Percentiles rank a stretch among this genome's conserved stretches.
Evolutionary conservation across 1,284 basidiomycete species (phyloP).

Genomic region (Ceratorhiza oryzae-sativae): DNA sequence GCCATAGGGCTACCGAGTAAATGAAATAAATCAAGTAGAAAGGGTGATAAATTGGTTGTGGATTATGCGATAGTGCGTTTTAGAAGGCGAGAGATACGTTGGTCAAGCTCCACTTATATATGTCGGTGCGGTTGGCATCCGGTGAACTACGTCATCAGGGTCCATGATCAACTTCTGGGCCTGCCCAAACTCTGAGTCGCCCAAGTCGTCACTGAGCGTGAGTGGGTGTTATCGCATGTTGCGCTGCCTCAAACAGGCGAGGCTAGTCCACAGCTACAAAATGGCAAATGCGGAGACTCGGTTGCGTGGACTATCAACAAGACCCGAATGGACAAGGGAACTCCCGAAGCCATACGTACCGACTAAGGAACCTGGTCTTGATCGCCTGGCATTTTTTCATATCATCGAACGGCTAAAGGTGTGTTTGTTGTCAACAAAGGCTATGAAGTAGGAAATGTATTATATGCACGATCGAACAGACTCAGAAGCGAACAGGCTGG

Average conservation of each 20-base stretch:
- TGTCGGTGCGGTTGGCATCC: too few species aligned
- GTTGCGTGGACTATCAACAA: background rate
- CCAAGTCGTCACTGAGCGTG: background rate
- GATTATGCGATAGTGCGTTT: too few species aligned
- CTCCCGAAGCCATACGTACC: conserved; percentile 12
- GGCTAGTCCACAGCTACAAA: background rate
- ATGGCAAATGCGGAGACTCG: background rate
- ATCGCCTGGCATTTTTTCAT: conserved; percentile 88
- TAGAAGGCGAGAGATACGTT: too few species aligned
- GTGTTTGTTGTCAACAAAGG: conserved; percentile 12
- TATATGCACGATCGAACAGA: conserved; percentile 56
- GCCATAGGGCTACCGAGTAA: background rate
- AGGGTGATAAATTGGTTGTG: background rate
- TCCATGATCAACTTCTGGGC: background rate
- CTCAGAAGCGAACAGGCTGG: conserved; percentile 95
- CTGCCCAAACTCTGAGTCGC: background rate
- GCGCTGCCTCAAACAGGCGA: background rate
- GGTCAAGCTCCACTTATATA: background rate
- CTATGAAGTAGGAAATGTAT: background rate
- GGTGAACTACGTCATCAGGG: background rate
- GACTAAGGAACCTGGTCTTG: conserved; percentile 49
- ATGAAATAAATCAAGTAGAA: background rate
- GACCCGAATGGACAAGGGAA: conserved; percentile 9
- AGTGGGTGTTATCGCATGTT: background rate
- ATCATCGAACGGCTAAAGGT: conserved; percentile 86